These are phyloP conservation scores for Gossypium mustelinum DNA, from an alignment of 345 rosid genomes.

Conservation along the genomic window DNA sequence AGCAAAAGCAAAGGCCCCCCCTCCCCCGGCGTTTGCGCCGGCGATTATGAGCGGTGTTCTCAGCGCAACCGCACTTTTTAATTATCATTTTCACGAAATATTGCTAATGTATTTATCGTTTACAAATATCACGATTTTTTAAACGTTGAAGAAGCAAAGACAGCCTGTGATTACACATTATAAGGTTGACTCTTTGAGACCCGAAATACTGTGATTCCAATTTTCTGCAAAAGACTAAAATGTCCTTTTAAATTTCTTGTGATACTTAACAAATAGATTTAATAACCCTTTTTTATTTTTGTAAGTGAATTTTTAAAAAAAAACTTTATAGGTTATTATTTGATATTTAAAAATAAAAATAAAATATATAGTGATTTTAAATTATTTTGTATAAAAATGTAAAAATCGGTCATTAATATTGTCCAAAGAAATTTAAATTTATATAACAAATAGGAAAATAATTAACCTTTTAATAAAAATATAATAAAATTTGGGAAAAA, in stretches of 20 bases:
- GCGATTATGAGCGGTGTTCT: neutral
- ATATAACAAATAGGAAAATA: too few species aligned
- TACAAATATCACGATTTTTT: neutral
- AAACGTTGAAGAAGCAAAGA: neutral
- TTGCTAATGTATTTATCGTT: neutral
- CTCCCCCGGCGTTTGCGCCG: neutral
- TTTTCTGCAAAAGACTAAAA: neutral
- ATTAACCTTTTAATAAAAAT: too few species aligned
- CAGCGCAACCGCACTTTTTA: neutral
- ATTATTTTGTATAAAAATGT: too few species aligned
- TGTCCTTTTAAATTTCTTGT: neutral
- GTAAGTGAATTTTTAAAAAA: too few species aligned
- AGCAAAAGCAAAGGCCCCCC: neutral
- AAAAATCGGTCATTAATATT: too few species aligned
- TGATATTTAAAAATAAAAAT: too few species aligned
- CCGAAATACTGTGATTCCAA: neutral
- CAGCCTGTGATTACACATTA: neutral
- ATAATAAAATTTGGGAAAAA: too few species aligned
- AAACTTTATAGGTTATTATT: too few species aligned
- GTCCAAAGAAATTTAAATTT: too few species aligned
- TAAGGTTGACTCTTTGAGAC: conserved; percentile 1
- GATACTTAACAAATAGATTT: too few species aligned
- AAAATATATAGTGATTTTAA: too few species aligned
- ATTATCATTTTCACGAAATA: neutral
- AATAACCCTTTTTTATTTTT: too few species aligned